Evolutionary conservation across 805 yeast species (phyloP), one percentile per base, ranked within the genome.

Genomic region (Candida ipomoeae): DNA sequence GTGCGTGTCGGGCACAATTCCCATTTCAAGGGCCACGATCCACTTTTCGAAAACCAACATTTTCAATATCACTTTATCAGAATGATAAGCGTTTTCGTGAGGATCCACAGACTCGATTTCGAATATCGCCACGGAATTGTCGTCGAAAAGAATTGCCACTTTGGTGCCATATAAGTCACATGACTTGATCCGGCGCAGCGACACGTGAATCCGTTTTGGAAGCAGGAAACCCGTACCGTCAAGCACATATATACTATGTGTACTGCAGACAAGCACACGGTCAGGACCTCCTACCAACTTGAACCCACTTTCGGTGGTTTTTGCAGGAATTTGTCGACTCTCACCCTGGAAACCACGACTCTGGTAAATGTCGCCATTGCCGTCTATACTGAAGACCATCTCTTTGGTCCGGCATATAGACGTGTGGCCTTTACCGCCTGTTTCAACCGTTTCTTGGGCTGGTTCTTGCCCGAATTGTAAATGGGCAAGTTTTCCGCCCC

Each of bases 401-500:
- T 34, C 17, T 5, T 5, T 14, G 15, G 45, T 42, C 45, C 45
- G n/a, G 32, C 45, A 42, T 10, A 42, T 37, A 42, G 38, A 20
- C 17, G 38, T 32, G 20, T 42, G 45, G 21, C 45, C 45, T 14
- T 20, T 6, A 2, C 38, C 45, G 2, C 45, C 45, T 1, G 45
- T 42, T 5, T n/a, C 10, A 5, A 42, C 32, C 31, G 21, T 32
- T 15, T 33, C 17, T 4, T 13, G 21, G n/a, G 20, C 2, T 6
- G n/a, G 8, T 8, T 21, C n/a, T 8, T 14, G 5, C 1, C 45
- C 38, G 35, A 50, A 53, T 18, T 13, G 11, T 6, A 53, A 5
- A 18, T 46, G 52, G 1, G 34, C 15, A 6, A 55, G 35, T 0
- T 6, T n/a, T 6, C 58, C 57, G 15, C 48, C 49, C 57, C 57